These are phyloP conservation scores for Candida maltosa DNA, from an alignment of 805 yeast genomes.

Conservation along the genomic window DNA sequence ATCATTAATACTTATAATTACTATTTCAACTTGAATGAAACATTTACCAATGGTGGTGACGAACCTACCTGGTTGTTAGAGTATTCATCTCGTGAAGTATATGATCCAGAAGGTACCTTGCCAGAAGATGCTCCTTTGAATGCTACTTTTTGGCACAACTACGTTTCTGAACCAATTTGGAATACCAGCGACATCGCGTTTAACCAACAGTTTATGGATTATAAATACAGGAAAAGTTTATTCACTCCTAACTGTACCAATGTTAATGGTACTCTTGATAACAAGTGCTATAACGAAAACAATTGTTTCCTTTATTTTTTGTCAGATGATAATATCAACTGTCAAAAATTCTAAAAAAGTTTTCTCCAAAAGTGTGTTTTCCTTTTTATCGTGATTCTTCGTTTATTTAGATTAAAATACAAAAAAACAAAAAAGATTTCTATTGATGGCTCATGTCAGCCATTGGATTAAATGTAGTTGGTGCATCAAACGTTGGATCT, in stretches of 20 bases:
- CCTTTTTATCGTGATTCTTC: too few relatives aligned
- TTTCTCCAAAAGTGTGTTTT: slow-evolving; percentile 1
- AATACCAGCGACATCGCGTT: slow-evolving; percentile 28
- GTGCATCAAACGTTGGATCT: slow-evolving; percentile 16
- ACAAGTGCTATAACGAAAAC: slow-evolving; percentile 17
- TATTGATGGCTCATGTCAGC: slow-evolving; percentile 5
- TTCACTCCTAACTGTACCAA: slow-evolving; percentile 37
- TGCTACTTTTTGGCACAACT: slow-evolving; percentile 61
- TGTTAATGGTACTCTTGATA: slow-evolving; percentile 14
- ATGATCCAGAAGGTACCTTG: slow-evolving; percentile 53
- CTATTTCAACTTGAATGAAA: slow-evolving; percentile 55
- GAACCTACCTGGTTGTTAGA: slow-evolving; percentile 63
- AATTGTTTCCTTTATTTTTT: slow-evolving; percentile 15
- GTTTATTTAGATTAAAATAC: neutral
- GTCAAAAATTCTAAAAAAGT: slow-evolving; percentile 8
- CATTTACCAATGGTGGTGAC: slow-evolving; percentile 46
- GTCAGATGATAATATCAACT: slow-evolving; percentile 12
- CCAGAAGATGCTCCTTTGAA: slow-evolving; percentile 60
- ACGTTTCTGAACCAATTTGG: slow-evolving; percentile 45
- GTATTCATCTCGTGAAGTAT: slow-evolving; percentile 61
- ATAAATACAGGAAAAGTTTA: slow-evolving; percentile 41
- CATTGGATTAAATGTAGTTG: slow-evolving; percentile 14
- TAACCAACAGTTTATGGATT: slow-evolving; percentile 15
- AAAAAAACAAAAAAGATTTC: neutral
- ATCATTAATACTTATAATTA: slow-evolving; percentile 57